Percentiles rank a stretch among this genome's conserved stretches.
Conservation (phyloP, 192 early-diverging fungal genomes). For the Phlyctochytrium planicorne region DNA sequence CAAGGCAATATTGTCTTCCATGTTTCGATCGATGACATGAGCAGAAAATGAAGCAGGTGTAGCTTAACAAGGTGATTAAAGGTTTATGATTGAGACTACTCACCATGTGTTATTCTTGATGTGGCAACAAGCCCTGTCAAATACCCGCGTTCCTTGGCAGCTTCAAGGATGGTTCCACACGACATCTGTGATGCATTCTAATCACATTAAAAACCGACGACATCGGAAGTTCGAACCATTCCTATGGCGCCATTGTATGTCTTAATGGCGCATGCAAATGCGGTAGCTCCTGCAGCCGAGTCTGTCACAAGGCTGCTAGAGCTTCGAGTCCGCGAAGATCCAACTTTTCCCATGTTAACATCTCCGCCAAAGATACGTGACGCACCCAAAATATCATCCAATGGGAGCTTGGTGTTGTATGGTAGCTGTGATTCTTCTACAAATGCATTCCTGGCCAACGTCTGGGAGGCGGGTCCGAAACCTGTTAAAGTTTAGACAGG, state of each 20-base stretch:
- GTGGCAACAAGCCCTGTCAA: slow-evolving; percentile 91
- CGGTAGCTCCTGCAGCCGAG: slow-evolving; percentile 96
- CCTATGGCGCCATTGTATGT: slow-evolving; percentile 93
- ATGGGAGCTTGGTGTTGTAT: slow-evolving; percentile 41
- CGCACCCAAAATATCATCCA: slow-evolving; percentile 51
- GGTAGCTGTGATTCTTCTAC: slow-evolving; percentile 61
- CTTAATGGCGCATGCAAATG: slow-evolving; percentile 88
- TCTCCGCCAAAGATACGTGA: slow-evolving; percentile 43
- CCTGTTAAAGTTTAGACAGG: slow-evolving; percentile 32
- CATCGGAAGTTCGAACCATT: slow-evolving; percentile 44
- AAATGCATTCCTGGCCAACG: slow-evolving; percentile 80
- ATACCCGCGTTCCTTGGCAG: slow-evolving; percentile 81
- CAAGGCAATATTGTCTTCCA: slow-evolving; percentile 73
- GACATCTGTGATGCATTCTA: slow-evolving; percentile 42
- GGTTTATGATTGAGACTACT: neutral
- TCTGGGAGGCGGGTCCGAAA: slow-evolving; percentile 92
- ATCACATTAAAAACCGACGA: neutral
- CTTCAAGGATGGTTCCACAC: slow-evolving; percentile 93
- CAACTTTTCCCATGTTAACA: slow-evolving; percentile 45
- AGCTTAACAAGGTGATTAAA: slow-evolving; percentile 15
- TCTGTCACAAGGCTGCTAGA: slow-evolving; percentile 85
- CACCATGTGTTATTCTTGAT: slow-evolving; percentile 90
- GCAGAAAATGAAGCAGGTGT: slow-evolving; percentile 62
- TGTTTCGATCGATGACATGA: slow-evolving; percentile 76
- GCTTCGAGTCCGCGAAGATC: slow-evolving; percentile 87